A percentile compares a stretch with the other conserved stretches of the same genome.
phyloP scores from a whole-genome alignment of 768 basidiomycete genomes.

The Tulasnella sp. region DNA sequence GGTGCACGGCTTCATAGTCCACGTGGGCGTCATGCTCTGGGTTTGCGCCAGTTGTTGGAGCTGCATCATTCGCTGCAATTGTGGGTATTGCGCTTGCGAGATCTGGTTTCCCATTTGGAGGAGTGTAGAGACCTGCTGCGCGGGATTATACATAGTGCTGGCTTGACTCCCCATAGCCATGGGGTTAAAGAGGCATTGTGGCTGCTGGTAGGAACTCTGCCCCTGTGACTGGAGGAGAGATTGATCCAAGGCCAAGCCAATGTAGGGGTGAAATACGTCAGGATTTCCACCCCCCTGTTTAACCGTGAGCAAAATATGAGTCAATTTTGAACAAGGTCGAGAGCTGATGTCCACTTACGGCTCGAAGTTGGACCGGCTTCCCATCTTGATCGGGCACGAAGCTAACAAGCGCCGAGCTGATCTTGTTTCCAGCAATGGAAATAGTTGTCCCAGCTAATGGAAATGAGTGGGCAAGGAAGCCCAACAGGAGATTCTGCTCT shows the following conservation, averaged over 20 bases:
- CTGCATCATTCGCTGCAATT: no score
- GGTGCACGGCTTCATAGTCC: not conserved
- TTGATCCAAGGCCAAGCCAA: not conserved
- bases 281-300: not conserved
- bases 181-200: no score
- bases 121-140: no score
- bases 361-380: not conserved
- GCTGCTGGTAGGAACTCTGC: not conserved
- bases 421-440: not conserved
- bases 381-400: not conserved
- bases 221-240: not conserved
- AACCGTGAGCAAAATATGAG: not conserved
- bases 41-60: not conserved
- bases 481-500: not conserved
- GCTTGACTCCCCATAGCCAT: no score
- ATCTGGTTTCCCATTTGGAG: no score
- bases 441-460: not conserved
- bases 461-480: not conserved
- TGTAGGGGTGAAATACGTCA: not conserved
- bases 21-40: not conserved
- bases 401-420: not conserved
- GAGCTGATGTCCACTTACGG: not conserved
- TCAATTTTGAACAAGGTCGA: not conserved
- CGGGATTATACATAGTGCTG: not conserved
- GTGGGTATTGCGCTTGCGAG: no score